phyloP scores from a whole-genome alignment of 1,139 yeast genomes.

The Geotrichum macrosporum region DNA sequence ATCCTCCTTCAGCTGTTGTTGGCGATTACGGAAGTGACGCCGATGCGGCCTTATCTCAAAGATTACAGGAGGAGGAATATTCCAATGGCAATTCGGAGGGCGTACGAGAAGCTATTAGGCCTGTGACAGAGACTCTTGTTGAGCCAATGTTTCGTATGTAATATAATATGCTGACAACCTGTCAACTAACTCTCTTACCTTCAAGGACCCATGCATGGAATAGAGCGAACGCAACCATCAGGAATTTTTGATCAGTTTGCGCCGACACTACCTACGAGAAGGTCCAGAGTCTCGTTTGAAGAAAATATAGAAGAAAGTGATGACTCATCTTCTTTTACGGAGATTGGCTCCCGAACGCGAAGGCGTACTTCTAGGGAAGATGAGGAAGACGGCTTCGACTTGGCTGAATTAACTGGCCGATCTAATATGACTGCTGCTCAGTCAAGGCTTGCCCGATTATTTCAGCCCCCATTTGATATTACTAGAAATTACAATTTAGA shows the following conservation, averaged over 20 bases:
- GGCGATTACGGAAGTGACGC: slow-evolving; percentile 31
- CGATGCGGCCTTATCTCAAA: slow-evolving; percentile 61
- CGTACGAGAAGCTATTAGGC: slow-evolving; percentile 75
- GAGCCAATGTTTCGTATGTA: slow-evolving; percentile 36
- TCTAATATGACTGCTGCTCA: slow-evolving; percentile 54
- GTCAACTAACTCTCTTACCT: too few relatives aligned
- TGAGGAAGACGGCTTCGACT: background rate
- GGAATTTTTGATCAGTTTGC: slow-evolving; percentile 52
- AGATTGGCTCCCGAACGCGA: too few relatives aligned
- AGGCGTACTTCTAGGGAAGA: too few relatives aligned
- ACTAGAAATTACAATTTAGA: slow-evolving; percentile 67
- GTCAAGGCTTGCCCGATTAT: slow-evolving; percentile 68
- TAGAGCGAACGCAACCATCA: too few relatives aligned
- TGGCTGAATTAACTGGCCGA: slow-evolving; percentile 27
- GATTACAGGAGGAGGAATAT: slow-evolving; percentile 58
- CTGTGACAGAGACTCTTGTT: slow-evolving; percentile 75
- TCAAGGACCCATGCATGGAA: too few relatives aligned
- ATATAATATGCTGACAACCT: too few relatives aligned
- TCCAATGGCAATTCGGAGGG: slow-evolving; percentile 40
- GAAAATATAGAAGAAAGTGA: slow-evolving; percentile 8
- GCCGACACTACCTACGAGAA: slow-evolving; percentile 11
- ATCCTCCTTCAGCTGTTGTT: too few relatives aligned
- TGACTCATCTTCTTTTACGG: too few relatives aligned
- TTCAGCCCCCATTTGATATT: slow-evolving; percentile 90
- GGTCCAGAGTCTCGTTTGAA: slow-evolving; percentile 24